Conservation (phyloP, 306 rosid species). For the Hippophae rhamnoides region DNA sequence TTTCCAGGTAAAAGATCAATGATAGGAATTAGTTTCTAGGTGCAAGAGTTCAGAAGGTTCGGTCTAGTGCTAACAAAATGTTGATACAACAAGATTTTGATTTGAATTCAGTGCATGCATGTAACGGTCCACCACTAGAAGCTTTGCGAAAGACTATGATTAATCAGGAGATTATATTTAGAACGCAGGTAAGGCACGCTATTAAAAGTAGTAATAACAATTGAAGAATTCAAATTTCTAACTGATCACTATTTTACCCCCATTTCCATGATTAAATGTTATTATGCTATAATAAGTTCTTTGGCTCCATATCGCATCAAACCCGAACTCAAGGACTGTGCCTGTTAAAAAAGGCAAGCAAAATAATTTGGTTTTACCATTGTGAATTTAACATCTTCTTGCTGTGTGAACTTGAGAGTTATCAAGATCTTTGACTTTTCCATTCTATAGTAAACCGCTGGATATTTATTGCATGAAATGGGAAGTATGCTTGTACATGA, state of each 20-base stretch:
- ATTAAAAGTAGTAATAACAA: neutral
- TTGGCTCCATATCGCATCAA: too few relatives aligned
- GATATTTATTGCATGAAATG: neutral
- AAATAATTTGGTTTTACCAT: too few relatives aligned
- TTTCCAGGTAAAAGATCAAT: slow-evolving; percentile 9
- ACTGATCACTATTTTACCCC: too few relatives aligned
- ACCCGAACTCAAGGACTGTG: too few relatives aligned
- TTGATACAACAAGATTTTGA: slow-evolving; percentile 33
- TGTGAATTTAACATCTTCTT: too few relatives aligned
- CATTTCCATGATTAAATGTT: too few relatives aligned
- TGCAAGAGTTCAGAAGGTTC: too few relatives aligned
- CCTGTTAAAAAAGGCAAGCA: too few relatives aligned
- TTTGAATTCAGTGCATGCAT: slow-evolving; percentile 24
- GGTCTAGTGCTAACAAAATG: slow-evolving; percentile 17
- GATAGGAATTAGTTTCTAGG: slow-evolving; percentile 7
- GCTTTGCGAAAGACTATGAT: slow-evolving; percentile 46
- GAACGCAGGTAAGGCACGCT: slow-evolving; percentile 32
- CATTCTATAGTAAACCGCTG: neutral
- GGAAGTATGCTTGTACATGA: neutral
- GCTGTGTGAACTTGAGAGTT: too few relatives aligned
- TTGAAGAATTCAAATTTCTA: too few relatives aligned
- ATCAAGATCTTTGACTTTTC: neutral
- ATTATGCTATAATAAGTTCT: too few relatives aligned
- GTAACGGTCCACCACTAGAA: slow-evolving; percentile 22
- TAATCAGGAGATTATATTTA: slow-evolving; percentile 44